Evolutionary conservation across 2,329 filamentous ascomycete species (phyloP).

Genomic region (Pseudocercospora vitis): DNA sequence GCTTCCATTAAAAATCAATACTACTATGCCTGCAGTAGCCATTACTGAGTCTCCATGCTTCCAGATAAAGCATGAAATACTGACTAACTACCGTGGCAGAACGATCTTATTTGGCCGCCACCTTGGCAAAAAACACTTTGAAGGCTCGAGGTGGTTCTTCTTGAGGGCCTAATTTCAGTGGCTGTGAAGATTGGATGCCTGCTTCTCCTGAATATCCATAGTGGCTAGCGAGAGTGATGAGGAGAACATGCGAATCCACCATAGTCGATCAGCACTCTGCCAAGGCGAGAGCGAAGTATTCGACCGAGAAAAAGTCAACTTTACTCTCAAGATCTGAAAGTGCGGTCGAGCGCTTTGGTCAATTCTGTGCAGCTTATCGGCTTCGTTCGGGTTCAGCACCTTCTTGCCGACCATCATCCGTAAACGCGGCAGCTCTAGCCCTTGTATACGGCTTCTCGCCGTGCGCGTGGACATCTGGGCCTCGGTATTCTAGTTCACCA

Average conservation of each 20-base stretch:
- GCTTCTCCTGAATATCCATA: slow-evolving; percentile 23
- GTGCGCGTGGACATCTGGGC: slow-evolving; percentile 13
- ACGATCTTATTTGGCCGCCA: background rate
- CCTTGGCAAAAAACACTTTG: background rate
- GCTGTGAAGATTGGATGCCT: slow-evolving; percentile 12
- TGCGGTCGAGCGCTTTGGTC: slow-evolving; percentile 34
- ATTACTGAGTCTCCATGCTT: background rate
- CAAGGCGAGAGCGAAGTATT: slow-evolving; percentile 34
- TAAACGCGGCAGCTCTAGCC: slow-evolving; percentile 29
- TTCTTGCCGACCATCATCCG: slow-evolving; percentile 42
- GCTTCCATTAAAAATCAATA: background rate
- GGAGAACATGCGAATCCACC: slow-evolving; percentile 25
- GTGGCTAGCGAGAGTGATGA: slow-evolving; percentile 29
- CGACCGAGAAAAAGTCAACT: slow-evolving; percentile 32
- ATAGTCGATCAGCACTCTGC: background rate
- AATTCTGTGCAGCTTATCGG: slow-evolving; percentile 39
- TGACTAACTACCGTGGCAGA: background rate
- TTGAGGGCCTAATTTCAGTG: background rate
- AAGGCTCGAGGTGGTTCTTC: no score
- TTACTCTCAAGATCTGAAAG: slow-evolving; percentile 36
- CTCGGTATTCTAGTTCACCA: slow-evolving; percentile 12
- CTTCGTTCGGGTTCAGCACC: slow-evolving; percentile 36
- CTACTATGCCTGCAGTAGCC: background rate
- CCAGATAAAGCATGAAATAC: background rate
- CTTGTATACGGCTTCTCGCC: slow-evolving; percentile 5